Evolutionary conservation across 305 asterid species (phyloP), one percentile per base, ranked within the genome.

Genomic region (Fraxinus angustifolia): DNA sequence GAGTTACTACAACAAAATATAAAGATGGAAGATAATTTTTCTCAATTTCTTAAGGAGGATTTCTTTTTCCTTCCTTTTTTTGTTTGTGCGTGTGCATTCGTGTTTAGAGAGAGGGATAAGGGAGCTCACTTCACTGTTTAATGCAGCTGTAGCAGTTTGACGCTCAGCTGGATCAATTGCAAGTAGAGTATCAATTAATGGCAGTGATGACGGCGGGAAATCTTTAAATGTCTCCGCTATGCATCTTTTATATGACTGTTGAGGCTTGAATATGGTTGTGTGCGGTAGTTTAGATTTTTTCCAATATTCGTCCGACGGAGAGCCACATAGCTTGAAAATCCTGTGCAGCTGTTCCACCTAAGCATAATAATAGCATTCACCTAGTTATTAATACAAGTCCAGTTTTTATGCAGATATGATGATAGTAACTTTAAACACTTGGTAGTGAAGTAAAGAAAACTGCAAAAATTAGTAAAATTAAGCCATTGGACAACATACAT

Each of bases 301-400:
- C 98, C 97, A 94, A 82, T 94, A 94, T 14, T 93, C 97, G 35
- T 94, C 97, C 1, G 95, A 83, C 4, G 97, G 98, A 62, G 97
- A 94, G 80, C 98, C 98, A 14, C 97, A 94, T 40, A 94, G 91
- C 90, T 94, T 94, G 89, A 94, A 94, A 80, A 94, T 94, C 89
- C 92, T 90, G 89, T 94, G 97, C 82, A 94, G 94, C 78, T 94
- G 98, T 81, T 94, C 97, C 85, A 94, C 98, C 97, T 94, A 80
- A 75, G 79, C 81, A 86, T 73, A 26, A 78, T 19, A 19, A 45
- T 14, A 81, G 48, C 1, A 65, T 82, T 40, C 56, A 31, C 17
- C 58, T n/a, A 21, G 73, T 77, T 40, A 48, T 35, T 68, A 34
- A 50, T n/a, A 31, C 60, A 58, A 67, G 53, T 23, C 30, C 35